Evolutionary conservation across 2,329 filamentous ascomycete species (phyloP).

Genomic region (Metarhizium anisopliae): DNA sequence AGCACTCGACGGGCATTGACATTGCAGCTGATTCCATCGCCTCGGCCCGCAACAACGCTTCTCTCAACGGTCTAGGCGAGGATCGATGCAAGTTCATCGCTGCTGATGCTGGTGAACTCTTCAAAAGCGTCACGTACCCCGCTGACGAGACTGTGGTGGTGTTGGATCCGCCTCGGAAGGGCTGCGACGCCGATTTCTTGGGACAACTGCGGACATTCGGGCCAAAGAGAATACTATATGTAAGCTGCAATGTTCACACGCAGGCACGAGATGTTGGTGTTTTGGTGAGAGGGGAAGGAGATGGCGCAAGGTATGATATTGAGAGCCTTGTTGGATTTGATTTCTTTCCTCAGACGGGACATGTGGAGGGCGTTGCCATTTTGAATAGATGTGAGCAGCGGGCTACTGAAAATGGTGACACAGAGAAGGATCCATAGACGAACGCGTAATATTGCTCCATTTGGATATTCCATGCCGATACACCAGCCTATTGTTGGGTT

Average conservation of each 20-base stretch:
- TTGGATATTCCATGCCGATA: not conserved
- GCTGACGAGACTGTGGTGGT: slow-evolving; percentile 84
- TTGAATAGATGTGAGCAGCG: slow-evolving; percentile 45
- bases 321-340: slow-evolving; percentile 91
- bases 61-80: slow-evolving; percentile 59
- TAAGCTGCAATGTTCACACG: slow-evolving; percentile 96
- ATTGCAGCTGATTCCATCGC: slow-evolving; percentile 71
- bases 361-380: slow-evolving; percentile 60
- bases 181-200: slow-evolving; percentile 80
- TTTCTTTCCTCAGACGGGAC: slow-evolving; percentile 84
- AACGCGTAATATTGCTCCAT: not conserved
- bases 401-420: not conserved
- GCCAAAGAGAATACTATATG: slow-evolving; percentile 78
- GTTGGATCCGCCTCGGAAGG: slow-evolving; percentile 92
- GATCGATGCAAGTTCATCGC: slow-evolving; percentile 76
- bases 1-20: slow-evolving; percentile 82
- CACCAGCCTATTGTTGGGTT: not conserved
- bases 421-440: not conserved
- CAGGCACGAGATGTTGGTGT: slow-evolving; percentile 90
- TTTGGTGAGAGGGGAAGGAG: slow-evolving; percentile 59
- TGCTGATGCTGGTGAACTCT: slow-evolving; percentile 77
- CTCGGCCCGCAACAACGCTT: slow-evolving; percentile 71
- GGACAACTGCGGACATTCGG: slow-evolving; percentile 69
- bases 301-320: slow-evolving; percentile 61
- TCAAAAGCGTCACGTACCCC: slow-evolving; percentile 64